A percentile compares a stretch with the other conserved stretches of the same genome.
Conservation (phyloP, 169 alveolate genomes). For the Cystoisospora suis region DNA sequence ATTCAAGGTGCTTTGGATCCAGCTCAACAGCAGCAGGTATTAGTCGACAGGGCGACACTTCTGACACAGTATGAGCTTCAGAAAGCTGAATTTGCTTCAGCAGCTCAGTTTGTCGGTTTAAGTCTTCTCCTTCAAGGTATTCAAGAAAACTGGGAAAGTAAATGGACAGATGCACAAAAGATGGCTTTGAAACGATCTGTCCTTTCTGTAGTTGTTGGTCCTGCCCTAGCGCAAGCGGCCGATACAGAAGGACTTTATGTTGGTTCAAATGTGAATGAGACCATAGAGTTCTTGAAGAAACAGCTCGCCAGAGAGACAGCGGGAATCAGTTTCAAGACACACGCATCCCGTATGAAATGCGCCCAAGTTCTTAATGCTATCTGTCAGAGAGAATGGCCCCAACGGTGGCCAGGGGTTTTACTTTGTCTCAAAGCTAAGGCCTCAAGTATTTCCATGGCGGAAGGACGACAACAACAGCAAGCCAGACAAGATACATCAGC, state of each 20-base stretch:
- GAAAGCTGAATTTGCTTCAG: neutral
- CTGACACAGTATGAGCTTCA: neutral
- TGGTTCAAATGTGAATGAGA: neutral
- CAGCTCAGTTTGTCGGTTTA: slow-evolving; percentile 34
- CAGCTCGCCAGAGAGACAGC: no score
- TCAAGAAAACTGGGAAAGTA: slow-evolving; percentile 4
- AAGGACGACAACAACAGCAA: neutral
- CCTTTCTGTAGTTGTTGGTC: slow-evolving; percentile 19
- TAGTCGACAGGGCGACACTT: no score
- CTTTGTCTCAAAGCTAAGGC: neutral
- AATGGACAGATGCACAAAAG: neutral
- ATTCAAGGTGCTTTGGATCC: neutral
- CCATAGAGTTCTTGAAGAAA: no score
- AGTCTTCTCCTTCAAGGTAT: slow-evolving; percentile 13
- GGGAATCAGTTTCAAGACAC: neutral
- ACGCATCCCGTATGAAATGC: slow-evolving; percentile 30
- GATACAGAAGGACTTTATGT: neutral
- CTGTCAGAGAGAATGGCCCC: slow-evolving; percentile 26
- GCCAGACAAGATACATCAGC: neutral
- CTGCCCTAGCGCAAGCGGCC: slow-evolving; percentile 12
- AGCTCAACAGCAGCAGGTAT: slow-evolving; percentile 12
- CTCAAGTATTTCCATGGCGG: neutral
- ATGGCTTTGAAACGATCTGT: neutral
- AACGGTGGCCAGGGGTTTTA: slow-evolving; percentile 12
- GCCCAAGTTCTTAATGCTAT: slow-evolving; percentile 20